Percentiles rank a stretch among this genome's conserved stretches.
Conservation (phyloP, 78 protist species). For the Polysphondylium violaceum region DNA sequence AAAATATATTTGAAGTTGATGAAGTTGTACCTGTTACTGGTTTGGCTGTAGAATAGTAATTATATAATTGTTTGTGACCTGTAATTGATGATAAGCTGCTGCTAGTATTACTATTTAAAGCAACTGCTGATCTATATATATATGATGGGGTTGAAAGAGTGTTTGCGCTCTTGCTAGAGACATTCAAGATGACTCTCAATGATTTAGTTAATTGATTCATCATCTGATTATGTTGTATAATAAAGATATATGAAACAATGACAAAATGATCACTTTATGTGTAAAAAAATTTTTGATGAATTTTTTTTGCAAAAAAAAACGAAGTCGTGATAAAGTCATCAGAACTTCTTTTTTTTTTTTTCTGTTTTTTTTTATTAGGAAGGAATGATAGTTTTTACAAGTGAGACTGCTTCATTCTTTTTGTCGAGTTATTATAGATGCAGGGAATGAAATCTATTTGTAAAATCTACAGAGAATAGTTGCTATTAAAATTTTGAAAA, state of each 20-base stretch:
- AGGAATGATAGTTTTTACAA: no score
- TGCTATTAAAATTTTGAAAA: no score
- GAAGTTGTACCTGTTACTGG: not conserved
- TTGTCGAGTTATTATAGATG: no score
- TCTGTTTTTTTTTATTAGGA: no score
- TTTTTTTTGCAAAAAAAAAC: not conserved
- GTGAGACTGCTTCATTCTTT: no score
- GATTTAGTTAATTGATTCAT: constrained; percentile 33
- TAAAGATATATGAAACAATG: constrained; percentile 1
- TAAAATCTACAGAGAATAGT: no score
- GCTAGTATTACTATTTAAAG: not conserved
- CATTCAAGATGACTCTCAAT: not conserved
- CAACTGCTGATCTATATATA: not conserved
- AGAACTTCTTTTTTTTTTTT: no score
- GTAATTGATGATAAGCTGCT: not conserved
- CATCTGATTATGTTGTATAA: not conserved
- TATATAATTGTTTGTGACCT: not conserved
- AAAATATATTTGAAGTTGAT: constrained; percentile 1
- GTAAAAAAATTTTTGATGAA: no score
- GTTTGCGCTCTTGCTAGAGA: not conserved
- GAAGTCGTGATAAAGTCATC: no score
- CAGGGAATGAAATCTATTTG: no score
- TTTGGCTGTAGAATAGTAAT: not conserved
- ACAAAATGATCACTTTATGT: not conserved
- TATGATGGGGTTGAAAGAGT: not conserved